phyloP scores from a whole-genome alignment of 2,329 filamentous ascomycete genomes.

The Trichoderma semiorbis region DNA sequence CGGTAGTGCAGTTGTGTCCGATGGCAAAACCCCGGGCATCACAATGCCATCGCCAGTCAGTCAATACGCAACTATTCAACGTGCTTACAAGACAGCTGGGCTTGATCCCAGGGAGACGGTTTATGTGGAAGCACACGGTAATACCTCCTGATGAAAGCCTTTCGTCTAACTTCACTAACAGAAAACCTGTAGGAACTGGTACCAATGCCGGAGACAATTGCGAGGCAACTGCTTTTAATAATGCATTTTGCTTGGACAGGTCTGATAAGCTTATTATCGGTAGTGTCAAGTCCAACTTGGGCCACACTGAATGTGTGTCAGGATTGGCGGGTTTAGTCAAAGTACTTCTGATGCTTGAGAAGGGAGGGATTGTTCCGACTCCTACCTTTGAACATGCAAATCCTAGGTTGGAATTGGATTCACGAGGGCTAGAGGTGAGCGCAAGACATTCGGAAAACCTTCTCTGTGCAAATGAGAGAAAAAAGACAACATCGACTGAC shows the following conservation, averaged over 20 bases:
- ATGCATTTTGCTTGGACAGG: slow-evolving; percentile 5
- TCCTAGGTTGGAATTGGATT: not conserved
- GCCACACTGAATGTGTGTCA: slow-evolving; percentile 17
- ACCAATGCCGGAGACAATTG: slow-evolving; percentile 18
- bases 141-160: not conserved
- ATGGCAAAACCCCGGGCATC: slow-evolving; percentile 19
- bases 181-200: not conserved
- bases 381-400: slow-evolving; percentile 7
- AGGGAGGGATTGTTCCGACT: slow-evolving; percentile 12
- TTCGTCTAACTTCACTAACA: not conserved
- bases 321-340: slow-evolving; percentile 16
- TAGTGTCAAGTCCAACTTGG: slow-evolving; percentile 17
- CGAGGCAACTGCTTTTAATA: slow-evolving; percentile 13
- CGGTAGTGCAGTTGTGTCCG: slow-evolving; percentile 13
- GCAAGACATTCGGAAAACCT: not conserved
- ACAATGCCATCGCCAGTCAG: slow-evolving; percentile 15
- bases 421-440: not conserved
- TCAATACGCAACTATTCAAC: slow-evolving; percentile 10
- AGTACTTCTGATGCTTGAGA: slow-evolving; percentile 17
- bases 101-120: slow-evolving; percentile 16
- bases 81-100: slow-evolving; percentile 12
- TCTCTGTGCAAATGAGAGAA: not conserved
- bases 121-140: slow-evolving; percentile 18
- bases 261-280: slow-evolving; percentile 12
- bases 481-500: not conserved